phyloP scores from a whole-genome alignment of 768 basidiomycete genomes.

The Podaxis sp. region DNA sequence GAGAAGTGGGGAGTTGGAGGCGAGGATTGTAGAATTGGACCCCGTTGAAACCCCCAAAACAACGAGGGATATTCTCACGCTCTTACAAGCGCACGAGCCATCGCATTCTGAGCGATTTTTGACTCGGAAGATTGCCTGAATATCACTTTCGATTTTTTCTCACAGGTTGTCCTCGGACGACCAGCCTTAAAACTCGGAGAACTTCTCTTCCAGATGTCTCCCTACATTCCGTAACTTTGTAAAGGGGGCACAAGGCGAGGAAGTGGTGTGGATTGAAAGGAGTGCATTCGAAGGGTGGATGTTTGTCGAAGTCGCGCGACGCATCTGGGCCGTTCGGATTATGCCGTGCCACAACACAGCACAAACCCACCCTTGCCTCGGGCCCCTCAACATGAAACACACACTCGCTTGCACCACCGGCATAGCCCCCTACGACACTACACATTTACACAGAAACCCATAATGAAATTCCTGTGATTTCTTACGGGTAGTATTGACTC shows the following conservation, averaged over 20 bases:
- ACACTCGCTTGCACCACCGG: not conserved
- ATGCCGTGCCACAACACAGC: slow-evolving; percentile 19
- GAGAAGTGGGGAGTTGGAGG: slow-evolving; percentile 39
- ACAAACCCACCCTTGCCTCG: slow-evolving; percentile 8
- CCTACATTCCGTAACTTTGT: not conserved
- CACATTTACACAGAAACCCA: not conserved
- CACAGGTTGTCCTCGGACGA: slow-evolving; percentile 18
- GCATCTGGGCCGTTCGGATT: slow-evolving; percentile 20
- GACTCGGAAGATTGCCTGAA: slow-evolving; percentile 48
- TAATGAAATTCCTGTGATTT: not conserved
- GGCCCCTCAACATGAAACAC: not conserved
- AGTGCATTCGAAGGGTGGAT: slow-evolving; percentile 18
- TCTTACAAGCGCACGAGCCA: slow-evolving; percentile 48
- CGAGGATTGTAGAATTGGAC: slow-evolving; percentile 33
- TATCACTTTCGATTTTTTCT: slow-evolving; percentile 31
- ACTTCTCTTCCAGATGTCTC: not conserved
- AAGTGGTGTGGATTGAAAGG: slow-evolving; percentile 7
- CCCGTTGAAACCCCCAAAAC: slow-evolving; percentile 38
- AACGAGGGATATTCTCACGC: slow-evolving; percentile 48
- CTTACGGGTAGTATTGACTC: not conserved
- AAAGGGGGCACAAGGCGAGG: not conserved
- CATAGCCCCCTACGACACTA: not conserved
- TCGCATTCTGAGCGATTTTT: slow-evolving; percentile 46
- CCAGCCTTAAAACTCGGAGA: not conserved
- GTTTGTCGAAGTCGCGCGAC: slow-evolving; percentile 18